Evolutionary conservation across 106 monocot species (phyloP).

Genomic region (Phalaenopsis equestris): DNA sequence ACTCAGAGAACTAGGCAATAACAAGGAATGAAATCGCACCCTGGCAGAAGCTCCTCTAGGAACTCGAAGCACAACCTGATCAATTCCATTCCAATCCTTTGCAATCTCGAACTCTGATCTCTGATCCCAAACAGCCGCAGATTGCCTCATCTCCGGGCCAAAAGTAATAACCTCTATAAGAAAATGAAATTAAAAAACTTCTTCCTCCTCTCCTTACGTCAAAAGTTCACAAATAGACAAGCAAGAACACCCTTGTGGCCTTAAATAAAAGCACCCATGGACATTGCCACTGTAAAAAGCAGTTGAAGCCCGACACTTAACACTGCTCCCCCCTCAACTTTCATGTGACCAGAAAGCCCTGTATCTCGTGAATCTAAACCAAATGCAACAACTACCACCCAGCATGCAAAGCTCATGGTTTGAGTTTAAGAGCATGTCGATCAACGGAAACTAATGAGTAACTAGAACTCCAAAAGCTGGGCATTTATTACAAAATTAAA

Average conservation of each 20-base stretch:
- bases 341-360: background rate
- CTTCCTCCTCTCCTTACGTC: background rate
- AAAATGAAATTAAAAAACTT: background rate
- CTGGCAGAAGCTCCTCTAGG: conserved; percentile 73
- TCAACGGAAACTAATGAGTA: background rate
- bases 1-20: background rate
- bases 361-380: background rate
- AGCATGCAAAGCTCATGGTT: background rate
- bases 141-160: conserved; percentile 49
- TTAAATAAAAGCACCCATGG: background rate
- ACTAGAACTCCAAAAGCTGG: background rate
- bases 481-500: background rate
- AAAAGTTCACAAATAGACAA: background rate
- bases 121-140: conserved; percentile 39
- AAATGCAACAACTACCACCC: background rate
- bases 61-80: conserved; percentile 61
- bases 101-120: conserved; percentile 42
- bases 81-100: conserved; percentile 85
- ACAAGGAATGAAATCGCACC: conserved; percentile 29
- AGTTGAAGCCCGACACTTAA: background rate
- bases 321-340: background rate
- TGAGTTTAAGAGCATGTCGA: background rate
- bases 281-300: background rate
- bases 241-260: background rate
- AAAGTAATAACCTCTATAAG: background rate